phyloP scores from a whole-genome alignment of 148 eudicot species.

The Vaccinium corymbosum region DNA sequence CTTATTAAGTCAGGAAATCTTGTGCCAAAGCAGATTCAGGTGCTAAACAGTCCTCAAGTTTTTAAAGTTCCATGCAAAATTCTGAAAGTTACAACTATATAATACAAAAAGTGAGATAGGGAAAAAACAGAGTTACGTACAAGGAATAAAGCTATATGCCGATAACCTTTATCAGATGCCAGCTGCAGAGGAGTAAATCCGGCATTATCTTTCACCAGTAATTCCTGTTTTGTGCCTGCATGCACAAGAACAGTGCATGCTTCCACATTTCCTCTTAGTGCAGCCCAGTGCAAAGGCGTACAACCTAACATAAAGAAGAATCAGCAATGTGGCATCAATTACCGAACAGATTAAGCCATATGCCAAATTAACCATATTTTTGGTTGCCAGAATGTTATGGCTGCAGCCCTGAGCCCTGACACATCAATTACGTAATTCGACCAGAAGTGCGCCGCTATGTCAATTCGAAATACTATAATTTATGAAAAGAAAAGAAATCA shows the following conservation, averaged over 20 bases:
- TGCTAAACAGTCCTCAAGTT: neutral
- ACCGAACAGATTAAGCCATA: neutral
- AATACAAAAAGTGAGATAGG: conserved; percentile 5
- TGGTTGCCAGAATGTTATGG: neutral
- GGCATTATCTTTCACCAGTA: conserved; percentile 69
- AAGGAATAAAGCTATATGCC: conserved; percentile 67
- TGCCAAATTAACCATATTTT: neutral
- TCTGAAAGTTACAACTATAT: neutral
- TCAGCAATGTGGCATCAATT: neutral
- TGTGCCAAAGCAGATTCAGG: neutral
- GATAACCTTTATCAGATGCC: conserved; percentile 92
- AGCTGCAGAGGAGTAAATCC: conserved; percentile 74
- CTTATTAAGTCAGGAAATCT: conserved; percentile 2
- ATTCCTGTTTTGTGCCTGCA: conserved; percentile 74
- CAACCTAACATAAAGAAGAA: conserved; percentile 52
- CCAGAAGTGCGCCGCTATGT: neutral
- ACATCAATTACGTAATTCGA: neutral
- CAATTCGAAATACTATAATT: neutral
- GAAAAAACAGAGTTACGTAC: conserved; percentile 45
- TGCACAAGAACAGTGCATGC: conserved; percentile 79
- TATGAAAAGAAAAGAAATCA: neutral
- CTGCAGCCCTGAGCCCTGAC: neutral
- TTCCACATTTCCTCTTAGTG: conserved; percentile 66
- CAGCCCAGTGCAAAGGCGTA: conserved; percentile 94
- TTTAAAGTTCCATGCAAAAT: neutral